Conservation (phyloP, 345 rosid species). For the Rubroshorea leprosula region DNA sequence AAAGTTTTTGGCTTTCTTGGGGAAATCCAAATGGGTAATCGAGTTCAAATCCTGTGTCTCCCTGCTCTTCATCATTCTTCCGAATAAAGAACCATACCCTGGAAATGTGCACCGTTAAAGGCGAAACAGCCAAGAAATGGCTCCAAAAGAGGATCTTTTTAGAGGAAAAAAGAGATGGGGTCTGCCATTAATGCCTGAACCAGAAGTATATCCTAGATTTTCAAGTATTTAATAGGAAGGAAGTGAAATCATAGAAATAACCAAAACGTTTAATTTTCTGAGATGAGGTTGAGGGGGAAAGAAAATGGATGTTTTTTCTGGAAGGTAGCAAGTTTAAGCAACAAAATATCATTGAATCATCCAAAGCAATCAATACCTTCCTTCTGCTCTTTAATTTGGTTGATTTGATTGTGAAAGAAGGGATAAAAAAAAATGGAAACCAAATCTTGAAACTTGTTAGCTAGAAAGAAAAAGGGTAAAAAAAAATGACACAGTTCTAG, state of each 20-base stretch:
- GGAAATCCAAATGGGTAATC: slow-evolving; percentile 30
- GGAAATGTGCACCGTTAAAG: background rate
- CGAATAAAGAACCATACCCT: background rate
- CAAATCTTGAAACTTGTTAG: no score
- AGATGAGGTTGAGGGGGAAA: background rate
- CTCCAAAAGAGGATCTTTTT: background rate
- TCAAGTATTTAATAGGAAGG: background rate
- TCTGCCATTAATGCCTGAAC: slow-evolving; percentile 10
- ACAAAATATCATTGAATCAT: no score
- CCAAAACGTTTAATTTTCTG: slow-evolving; percentile 7
- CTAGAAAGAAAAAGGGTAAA: no score
- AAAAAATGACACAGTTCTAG: no score
- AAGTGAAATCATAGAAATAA: slow-evolving; percentile 8
- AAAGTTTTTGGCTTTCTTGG: slow-evolving; percentile 38
- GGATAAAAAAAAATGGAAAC: no score
- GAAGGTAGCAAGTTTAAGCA: background rate
- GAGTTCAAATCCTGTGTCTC: slow-evolving; percentile 9
- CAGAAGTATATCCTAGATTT: background rate
- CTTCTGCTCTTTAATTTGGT: no score
- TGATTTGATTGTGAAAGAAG: no score
- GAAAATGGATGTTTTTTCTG: background rate
- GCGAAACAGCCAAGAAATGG: no score
- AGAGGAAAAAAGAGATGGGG: background rate
- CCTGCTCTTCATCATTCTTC: slow-evolving; percentile 11
- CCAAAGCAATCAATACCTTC: background rate